Base-by-base conservation (phyloP, 805 yeast species). In the Barnettozyma californica region DNA sequence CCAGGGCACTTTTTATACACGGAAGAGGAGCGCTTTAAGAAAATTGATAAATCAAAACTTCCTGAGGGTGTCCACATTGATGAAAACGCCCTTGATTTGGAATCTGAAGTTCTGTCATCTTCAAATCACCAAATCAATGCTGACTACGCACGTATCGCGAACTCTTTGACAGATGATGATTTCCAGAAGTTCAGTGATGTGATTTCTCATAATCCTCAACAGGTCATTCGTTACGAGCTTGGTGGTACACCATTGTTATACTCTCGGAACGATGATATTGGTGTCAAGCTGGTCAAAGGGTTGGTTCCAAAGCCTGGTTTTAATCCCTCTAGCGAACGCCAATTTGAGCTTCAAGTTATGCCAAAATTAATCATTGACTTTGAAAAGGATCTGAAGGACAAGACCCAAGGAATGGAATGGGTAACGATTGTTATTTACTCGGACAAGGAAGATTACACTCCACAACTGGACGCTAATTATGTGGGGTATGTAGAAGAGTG, bases 381-480 rank as follows among this genome's bases (percentile, higher is more conserved):
- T 41, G 97, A 92, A 62, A 73, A 71, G 39, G 66, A 68, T 26
- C 60, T 64, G 29, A 47, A 59, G 68, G 56, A 60, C 64, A 49
- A 74, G 65, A 58, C 76, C 39, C 80, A 80, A 33, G 97, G 98
- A 11, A 92, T 92, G 95, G 95, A 92, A 53, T 94, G 99, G 99
- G 98, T 97, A 1, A 87, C 98, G 0, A 86, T 94, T 27, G 69
- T 88, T 23, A 86, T 92, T 1, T 87, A 83, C 38, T 87, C 97
- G 0, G 90, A 87, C 56, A 66, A 68, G 8, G 83, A 80, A 54
- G 95, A 87, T 61, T 79, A 70, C 52, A 66, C 72, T 14, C 83
- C 89, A 11, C 52, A 64, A 23, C 66, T 80, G 41, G 90, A 85
- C 53, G 76, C 68, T 8, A 71, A 80, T 48, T 77, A 79, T 38